Evolutionary conservation across 768 basidiomycete genomes (phyloP).

Genomic region (Lenzites betulinus): DNA sequence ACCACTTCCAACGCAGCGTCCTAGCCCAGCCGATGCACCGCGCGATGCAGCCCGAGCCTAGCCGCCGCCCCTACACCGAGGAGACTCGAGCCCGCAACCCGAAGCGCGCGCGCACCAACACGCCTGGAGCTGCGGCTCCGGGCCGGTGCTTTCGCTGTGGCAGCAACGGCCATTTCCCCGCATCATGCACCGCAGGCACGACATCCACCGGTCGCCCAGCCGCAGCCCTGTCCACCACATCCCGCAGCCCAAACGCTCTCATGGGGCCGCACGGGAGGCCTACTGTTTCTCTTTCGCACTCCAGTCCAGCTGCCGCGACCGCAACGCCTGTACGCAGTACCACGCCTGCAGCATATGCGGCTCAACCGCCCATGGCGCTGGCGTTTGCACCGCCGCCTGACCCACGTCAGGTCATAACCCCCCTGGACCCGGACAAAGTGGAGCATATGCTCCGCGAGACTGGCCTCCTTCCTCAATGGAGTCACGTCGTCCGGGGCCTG

Average conservation of each 20-base stretch:
- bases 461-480: constrained; percentile 26
- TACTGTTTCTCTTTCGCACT: constrained; percentile 35
- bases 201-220: constrained; percentile 30
- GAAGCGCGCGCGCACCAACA: background rate
- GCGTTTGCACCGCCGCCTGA: constrained; percentile 31
- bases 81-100: background rate
- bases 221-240: constrained; percentile 10
- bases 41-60: background rate
- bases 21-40: background rate
- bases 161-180: constrained; percentile 26
- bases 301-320: constrained; percentile 22
- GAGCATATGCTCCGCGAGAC: constrained; percentile 18
- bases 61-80: background rate
- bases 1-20: background rate
- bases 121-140: background rate
- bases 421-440: constrained; percentile 29
- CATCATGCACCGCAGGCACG: constrained; percentile 21
- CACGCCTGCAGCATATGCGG: constrained; percentile 38
- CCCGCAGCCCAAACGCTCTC: constrained; percentile 26
- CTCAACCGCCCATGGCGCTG: constrained; percentile 32
- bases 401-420: constrained; percentile 36
- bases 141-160: constrained; percentile 36
- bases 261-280: constrained; percentile 21
- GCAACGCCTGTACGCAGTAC: constrained; percentile 23
- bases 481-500: constrained; percentile 36